Conservation (phyloP, 192 early-diverging fungal species). For the Obelidium mucronatum region DNA sequence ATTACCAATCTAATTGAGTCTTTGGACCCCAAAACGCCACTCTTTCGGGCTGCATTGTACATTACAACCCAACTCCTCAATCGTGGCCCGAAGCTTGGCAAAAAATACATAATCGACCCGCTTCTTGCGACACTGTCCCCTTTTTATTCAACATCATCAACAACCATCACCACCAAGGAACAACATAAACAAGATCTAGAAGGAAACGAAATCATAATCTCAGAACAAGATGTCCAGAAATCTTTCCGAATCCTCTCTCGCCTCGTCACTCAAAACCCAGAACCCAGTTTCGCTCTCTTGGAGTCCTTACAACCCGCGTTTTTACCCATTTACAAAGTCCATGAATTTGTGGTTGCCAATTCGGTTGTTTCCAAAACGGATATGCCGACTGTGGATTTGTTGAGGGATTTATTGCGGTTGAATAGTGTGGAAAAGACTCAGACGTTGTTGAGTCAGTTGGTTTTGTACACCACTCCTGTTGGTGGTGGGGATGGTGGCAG, state of each 20-base stretch:
- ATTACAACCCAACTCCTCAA: slow-evolving; percentile 57
- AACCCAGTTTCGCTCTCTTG: slow-evolving; percentile 14
- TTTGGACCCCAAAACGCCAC: not conserved
- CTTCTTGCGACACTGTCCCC: not conserved
- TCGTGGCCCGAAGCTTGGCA: slow-evolving; percentile 54
- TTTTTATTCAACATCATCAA: not conserved
- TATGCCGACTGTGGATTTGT: slow-evolving; percentile 24
- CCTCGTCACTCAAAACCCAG: not conserved
- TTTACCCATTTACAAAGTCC: slow-evolving; percentile 46
- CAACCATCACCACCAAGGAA: too few relatives aligned
- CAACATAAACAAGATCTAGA: too few relatives aligned
- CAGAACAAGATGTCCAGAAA: slow-evolving; percentile 5
- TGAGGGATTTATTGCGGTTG: slow-evolving; percentile 29
- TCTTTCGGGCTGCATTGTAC: slow-evolving; percentile 53
- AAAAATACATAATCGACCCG: slow-evolving; percentile 57
- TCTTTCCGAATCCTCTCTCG: not conserved
- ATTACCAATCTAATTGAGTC: slow-evolving; percentile 36
- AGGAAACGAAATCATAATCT: slow-evolving; percentile 31
- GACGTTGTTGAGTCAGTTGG: not conserved
- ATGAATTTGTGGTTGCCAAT: slow-evolving; percentile 33
- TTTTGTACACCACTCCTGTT: not conserved
- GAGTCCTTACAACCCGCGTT: slow-evolving; percentile 40
- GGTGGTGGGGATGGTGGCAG: slow-evolving; percentile 9
- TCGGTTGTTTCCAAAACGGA: slow-evolving; percentile 10
- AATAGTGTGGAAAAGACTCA: not conserved